Conservation (phyloP, 2,329 filamentous ascomycete genomes). For the Fusarium scirpi region DNA sequence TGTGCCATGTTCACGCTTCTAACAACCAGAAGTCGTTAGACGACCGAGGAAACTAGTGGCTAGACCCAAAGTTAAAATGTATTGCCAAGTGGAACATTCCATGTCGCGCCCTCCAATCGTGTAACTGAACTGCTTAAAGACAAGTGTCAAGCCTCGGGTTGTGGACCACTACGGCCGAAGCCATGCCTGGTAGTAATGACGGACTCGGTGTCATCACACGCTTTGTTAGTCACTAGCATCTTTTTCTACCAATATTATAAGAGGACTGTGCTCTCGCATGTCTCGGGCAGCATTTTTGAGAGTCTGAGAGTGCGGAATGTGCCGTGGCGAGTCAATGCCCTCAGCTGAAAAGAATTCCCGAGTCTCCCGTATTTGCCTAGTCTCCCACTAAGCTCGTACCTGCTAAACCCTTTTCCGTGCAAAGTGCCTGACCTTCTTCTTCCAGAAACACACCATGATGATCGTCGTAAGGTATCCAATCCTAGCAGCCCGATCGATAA, state of each 20-base stretch:
- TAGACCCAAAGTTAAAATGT: slow-evolving; percentile 3
- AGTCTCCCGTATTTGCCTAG: background rate
- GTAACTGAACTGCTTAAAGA: background rate
- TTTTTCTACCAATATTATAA: background rate
- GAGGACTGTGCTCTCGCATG: background rate
- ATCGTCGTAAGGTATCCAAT: background rate
- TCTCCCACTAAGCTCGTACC: background rate
- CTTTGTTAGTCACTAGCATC: background rate
- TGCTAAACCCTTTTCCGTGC: background rate
- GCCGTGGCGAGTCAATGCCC: background rate
- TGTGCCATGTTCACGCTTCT: background rate
- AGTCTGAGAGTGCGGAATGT: background rate
- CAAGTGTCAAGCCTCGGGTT: background rate
- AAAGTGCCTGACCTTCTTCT: background rate
- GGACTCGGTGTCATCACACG: background rate
- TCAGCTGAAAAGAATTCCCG: background rate
- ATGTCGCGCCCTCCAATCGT: background rate
- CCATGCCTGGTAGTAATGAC: background rate
- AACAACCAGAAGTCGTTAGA: slow-evolving; percentile 4
- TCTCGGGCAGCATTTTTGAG: background rate
- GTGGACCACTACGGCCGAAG: background rate
- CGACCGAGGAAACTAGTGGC: background rate
- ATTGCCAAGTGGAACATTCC: slow-evolving; percentile 6
- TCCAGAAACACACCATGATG: background rate
- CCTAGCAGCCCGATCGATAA: background rate